These are phyloP conservation scores for Rhizophora mangle DNA, from an alignment of 345 rosid species.

Conservation along the genomic window DNA sequence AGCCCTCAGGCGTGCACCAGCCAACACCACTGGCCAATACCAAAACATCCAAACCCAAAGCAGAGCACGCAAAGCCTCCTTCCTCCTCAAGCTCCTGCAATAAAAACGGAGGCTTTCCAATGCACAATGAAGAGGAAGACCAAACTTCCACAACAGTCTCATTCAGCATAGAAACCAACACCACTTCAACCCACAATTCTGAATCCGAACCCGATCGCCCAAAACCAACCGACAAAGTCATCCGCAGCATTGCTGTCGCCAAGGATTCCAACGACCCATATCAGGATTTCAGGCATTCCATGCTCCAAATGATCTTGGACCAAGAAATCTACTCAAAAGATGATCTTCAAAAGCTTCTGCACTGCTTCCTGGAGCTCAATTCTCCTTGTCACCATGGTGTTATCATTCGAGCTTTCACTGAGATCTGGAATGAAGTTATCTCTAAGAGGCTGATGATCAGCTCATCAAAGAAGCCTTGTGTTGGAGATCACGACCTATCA, in stretches of 20 bases:
- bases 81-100: background rate
- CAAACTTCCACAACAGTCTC: conserved; percentile 27
- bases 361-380: conserved; percentile 48
- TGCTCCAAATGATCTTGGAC: conserved; percentile 56
- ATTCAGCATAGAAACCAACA: conserved; percentile 10
- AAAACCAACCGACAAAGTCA: conserved; percentile 19
- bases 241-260: conserved; percentile 42
- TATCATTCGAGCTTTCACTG: conserved; percentile 46
- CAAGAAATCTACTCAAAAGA: conserved; percentile 38
- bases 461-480: background rate
- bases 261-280: conserved; percentile 52
- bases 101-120: background rate
- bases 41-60: conserved; percentile 11
- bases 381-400: conserved; percentile 39
- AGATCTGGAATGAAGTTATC: conserved; percentile 36
- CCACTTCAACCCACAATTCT: conserved; percentile 11
- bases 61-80: conserved; percentile 5
- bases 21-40: conserved; percentile 30
- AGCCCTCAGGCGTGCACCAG: conserved; percentile 34
- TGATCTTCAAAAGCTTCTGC: conserved; percentile 51
- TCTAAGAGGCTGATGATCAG: background rate
- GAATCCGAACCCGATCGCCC: conserved; percentile 20
- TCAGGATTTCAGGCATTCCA: conserved; percentile 49
- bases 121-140: conserved; percentile 9
- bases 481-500: background rate